phyloP scores from a whole-genome alignment of 768 basidiomycete species.

The Boletus rubescentipes region DNA sequence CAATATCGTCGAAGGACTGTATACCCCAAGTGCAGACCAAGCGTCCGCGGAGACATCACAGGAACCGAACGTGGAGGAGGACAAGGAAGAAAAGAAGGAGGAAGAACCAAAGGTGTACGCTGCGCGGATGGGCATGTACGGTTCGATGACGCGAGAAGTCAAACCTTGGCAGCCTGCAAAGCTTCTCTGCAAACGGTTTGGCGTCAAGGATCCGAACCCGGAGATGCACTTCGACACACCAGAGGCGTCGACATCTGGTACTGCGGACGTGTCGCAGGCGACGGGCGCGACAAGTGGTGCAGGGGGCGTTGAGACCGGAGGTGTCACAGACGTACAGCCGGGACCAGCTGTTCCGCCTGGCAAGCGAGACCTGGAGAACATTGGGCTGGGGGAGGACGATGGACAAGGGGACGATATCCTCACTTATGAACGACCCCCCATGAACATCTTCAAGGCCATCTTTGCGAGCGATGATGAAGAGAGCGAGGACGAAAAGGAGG shows the following conservation, averaged over 20 bases:
- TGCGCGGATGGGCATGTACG: conserved; percentile 87
- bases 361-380: conserved; percentile 69
- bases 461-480: conserved; percentile 95
- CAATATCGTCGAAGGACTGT: conserved; percentile 63
- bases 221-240: conserved; percentile 40
- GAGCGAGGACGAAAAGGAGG: conserved; percentile 60
- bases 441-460: conserved; percentile 97
- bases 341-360: conserved; percentile 14
- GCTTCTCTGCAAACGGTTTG: conserved; percentile 91
- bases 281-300: conserved; percentile 1
- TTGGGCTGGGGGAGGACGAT: conserved; percentile 92
- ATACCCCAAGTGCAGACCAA: conserved; percentile 49
- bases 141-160: conserved; percentile 76
- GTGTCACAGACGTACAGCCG: not conserved
- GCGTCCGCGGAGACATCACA: conserved; percentile 40
- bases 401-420: conserved; percentile 84
- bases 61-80: conserved; percentile 38
- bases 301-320: not conserved
- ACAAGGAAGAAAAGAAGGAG: conserved; percentile 45
- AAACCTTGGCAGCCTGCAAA: conserved; percentile 78
- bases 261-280: conserved; percentile 11
- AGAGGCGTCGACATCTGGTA: conserved; percentile 23
- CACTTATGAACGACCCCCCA: conserved; percentile 83
- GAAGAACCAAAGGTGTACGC: conserved; percentile 80
- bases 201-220: conserved; percentile 84